Conservation (phyloP, 306 rosid genomes). For the Vigna nakashimae region DNA sequence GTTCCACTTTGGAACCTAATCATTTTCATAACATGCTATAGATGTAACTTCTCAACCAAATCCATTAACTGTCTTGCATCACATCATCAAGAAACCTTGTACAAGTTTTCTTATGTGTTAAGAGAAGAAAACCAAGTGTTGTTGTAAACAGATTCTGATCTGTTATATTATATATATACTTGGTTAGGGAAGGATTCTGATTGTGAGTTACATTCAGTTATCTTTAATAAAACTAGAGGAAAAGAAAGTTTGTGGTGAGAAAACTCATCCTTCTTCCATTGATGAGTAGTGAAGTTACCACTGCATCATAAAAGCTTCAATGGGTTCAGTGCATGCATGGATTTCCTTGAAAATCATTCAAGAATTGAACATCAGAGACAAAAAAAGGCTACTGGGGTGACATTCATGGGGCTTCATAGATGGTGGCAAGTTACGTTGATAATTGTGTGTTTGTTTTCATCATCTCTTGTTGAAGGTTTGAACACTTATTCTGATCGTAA, state of each 20-base stretch:
- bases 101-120: constrained; percentile 13
- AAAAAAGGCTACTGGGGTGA: constrained; percentile 46
- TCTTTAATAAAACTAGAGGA: constrained; percentile 24
- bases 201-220: constrained; percentile 33
- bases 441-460: constrained; percentile 45
- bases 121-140: constrained; percentile 23
- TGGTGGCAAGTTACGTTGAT: constrained; percentile 54
- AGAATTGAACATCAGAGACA: constrained; percentile 44
- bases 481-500: constrained; percentile 36
- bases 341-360: constrained; percentile 39
- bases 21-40: constrained; percentile 42
- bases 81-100: constrained; percentile 35
- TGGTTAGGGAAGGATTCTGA: constrained; percentile 32
- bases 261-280: constrained; percentile 1
- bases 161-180: not conserved
- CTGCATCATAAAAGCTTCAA: constrained; percentile 43
- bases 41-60: constrained; percentile 55
- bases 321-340: constrained; percentile 52
- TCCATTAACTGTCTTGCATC: constrained; percentile 13
- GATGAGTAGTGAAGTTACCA: constrained; percentile 34
- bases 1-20: constrained; percentile 36
- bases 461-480: constrained; percentile 47
- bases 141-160: constrained; percentile 36
- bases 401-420: constrained; percentile 58
- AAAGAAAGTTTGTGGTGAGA: not conserved